Evolutionary conservation across 202 grass and related monocot genomes (phyloP).

Genomic region (Panicum virgatum): DNA sequence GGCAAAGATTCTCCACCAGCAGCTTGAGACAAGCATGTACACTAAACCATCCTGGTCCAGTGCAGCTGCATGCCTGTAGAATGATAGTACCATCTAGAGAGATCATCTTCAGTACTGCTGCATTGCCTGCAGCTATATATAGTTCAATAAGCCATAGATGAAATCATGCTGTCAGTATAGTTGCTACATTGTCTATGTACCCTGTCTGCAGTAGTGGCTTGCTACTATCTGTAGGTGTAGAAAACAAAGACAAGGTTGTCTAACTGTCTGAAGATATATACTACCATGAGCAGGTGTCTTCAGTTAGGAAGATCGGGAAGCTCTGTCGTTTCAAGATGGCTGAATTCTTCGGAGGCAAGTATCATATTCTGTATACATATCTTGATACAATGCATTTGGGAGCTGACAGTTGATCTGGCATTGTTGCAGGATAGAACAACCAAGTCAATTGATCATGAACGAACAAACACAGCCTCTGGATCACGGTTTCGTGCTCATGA

Average conservation of each 20-base stretch:
- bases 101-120: constrained; percentile 35
- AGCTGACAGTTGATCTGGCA: constrained; percentile 21
- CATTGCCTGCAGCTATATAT: constrained; percentile 34
- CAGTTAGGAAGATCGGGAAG: constrained; percentile 35
- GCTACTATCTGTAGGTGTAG: constrained; percentile 26
- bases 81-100: constrained; percentile 35
- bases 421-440: constrained; percentile 37
- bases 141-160: constrained; percentile 36
- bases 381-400: constrained; percentile 4
- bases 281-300: constrained; percentile 53
- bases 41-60: constrained; percentile 52
- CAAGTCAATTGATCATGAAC: constrained; percentile 6
- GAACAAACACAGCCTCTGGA: constrained; percentile 25
- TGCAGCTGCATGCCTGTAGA: constrained; percentile 49
- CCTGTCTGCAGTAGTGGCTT: constrained; percentile 22
- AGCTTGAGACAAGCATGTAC: constrained; percentile 55
- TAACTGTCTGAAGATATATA: constrained; percentile 43
- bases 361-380: not conserved
- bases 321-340: constrained; percentile 34
- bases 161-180: constrained; percentile 33
- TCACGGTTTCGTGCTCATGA: constrained; percentile 29
- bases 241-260: constrained; percentile 2
- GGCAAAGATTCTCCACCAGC: constrained; percentile 53
- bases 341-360: constrained; percentile 42
- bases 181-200: constrained; percentile 13